Base-by-base conservation (phyloP, 23 red algal genomes). In the Cyanidiococcus yangmingshanensis region DNA sequence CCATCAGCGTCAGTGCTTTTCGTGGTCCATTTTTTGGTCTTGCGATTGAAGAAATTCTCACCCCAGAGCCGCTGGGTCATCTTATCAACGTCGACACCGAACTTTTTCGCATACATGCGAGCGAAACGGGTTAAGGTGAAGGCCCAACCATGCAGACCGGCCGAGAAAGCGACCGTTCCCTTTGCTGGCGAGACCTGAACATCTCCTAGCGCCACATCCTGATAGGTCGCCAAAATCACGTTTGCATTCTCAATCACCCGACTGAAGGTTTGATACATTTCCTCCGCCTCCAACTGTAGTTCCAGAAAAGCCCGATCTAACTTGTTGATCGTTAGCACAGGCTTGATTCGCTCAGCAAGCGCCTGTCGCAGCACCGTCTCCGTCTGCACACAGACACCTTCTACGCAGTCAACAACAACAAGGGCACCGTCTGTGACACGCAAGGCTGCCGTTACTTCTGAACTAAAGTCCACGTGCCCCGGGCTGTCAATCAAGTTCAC, bases 401-500 rank as follows among this genome's bases (percentile, higher is more conserved):
- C 94, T 0, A 91, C 94, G 58, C 85, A 98, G 58, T 98, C 94
- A n/a, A 98, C 94, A 38, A 98, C 94, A 51, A 98, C 94, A 29
- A 98, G 89, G 3, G 94, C 94, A 77, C 94, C 94, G 82, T 98
- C 94, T 29, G 94, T 98, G 0, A 98, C 94, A 71, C 94, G 87
- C 41, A 98, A 82, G 3, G 94, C 94, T 38, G 94, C 94, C 16
- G 94, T 98, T 24, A 98, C 94, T 77, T 98, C 94, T 1, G 94
- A 98, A 36, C 84, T 89, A 58, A 98, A 98, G 76, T 98, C 94
- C n/a, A 98, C 94, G 85, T 98, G 94, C 27, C 94, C 94, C 37
- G 94, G 94, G 27, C 87, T 90, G 76, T 98, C 94, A 41, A 98
- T 98, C 30, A 98, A 79, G 51, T 98, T 98, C 41, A 98, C 76